Evolutionary conservation across 805 yeast genomes (phyloP), one percentile per base, ranked within the genome.

Genomic region (Teunomyces lycoperdinae): DNA sequence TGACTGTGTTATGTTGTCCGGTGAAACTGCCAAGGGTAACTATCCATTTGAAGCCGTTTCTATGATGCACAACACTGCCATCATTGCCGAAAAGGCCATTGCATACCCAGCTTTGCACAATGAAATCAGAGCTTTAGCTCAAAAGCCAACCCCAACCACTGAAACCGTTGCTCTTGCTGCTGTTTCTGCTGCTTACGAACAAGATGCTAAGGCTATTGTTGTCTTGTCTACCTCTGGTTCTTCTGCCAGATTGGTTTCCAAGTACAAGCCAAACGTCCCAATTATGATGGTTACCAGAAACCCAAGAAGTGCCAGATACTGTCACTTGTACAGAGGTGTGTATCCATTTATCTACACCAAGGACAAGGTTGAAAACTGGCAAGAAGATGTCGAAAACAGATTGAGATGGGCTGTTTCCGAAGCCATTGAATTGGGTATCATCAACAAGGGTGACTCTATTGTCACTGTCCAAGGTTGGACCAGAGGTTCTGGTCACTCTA

Each of bases 21-120:
- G 99, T 73, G 99, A 94, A 80, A 94, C 99, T 63, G 99, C 99
- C 67, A 94, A 94, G 85, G 99, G 99, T 80, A 84, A 84, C 81
- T 94, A 94, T 81, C 99, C 99, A 71, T 73, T 85, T 55, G 96
- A 94, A 80, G 96, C 99, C 55, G 99, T 94, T 57, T 80, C 91
- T 60, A 91, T 94, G 91, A 94, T 94, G 99, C 97, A 91, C 78
- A 92, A 91, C 81, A 94, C 97, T 56, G 84, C 95, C 66, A 74
- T 92, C 66, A 85, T 89, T 65, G 98, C 99, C 64, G 99, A 94
- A 81, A 87, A 87, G 79, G 96, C 96, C 60, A 84, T 92, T 69
- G 89, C 97, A 62, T 89, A 94, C 82, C 81, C 77, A 62, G 77
- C 85, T 55, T 74, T 84, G 61, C 90, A 85, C 79, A 86, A 89